These are phyloP conservation scores for Peronospora belbahrii DNA, from an alignment of 352 stramenopile species.

Conservation along the genomic window DNA sequence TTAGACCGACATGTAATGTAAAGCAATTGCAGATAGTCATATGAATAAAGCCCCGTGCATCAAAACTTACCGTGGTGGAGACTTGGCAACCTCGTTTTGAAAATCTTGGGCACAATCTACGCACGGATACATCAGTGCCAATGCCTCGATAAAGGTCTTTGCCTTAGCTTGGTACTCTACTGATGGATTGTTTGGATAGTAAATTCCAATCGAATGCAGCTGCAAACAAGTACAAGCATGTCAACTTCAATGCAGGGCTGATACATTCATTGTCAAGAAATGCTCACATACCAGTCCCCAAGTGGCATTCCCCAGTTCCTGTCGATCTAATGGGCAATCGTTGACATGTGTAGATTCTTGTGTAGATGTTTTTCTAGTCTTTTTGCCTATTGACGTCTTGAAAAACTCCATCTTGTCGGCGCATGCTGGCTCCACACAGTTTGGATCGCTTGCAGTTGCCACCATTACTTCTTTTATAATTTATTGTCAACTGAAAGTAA, in stretches of 20 bases:
- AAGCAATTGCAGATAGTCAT: no score
- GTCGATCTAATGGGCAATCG: slow-evolving; percentile 80
- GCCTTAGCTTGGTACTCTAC: slow-evolving; percentile 86
- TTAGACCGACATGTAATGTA: no score
- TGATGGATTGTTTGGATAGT: slow-evolving; percentile 94
- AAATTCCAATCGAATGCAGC: slow-evolving; percentile 92
- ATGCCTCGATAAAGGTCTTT: slow-evolving; percentile 83
- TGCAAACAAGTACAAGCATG: slow-evolving; percentile 14
- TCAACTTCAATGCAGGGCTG: no score
- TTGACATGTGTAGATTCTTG: slow-evolving; percentile 15
- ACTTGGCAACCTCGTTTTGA: slow-evolving; percentile 88
- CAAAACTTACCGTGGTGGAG: slow-evolving; percentile 87
- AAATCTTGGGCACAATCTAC: slow-evolving; percentile 94
- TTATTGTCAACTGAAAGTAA: no score
- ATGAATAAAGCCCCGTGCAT: no score
- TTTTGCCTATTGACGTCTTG: slow-evolving; percentile 57
- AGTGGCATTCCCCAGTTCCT: slow-evolving; percentile 80
- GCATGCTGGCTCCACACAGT: slow-evolving; percentile 81
- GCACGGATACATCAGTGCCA: slow-evolving; percentile 91
- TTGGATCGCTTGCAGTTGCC: slow-evolving; percentile 55
- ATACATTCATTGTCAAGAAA: slow-evolving; percentile 7
- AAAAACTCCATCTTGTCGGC: slow-evolving; percentile 84
- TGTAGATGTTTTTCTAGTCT: slow-evolving; percentile 12
- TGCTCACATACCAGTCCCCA: slow-evolving; percentile 70
- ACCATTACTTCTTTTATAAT: slow-evolving; percentile 21